A percentile compares a stretch with the other conserved stretches of the same genome.
Conservation (phyloP, 306 rosid species). For the Vicia sativa region DNA sequence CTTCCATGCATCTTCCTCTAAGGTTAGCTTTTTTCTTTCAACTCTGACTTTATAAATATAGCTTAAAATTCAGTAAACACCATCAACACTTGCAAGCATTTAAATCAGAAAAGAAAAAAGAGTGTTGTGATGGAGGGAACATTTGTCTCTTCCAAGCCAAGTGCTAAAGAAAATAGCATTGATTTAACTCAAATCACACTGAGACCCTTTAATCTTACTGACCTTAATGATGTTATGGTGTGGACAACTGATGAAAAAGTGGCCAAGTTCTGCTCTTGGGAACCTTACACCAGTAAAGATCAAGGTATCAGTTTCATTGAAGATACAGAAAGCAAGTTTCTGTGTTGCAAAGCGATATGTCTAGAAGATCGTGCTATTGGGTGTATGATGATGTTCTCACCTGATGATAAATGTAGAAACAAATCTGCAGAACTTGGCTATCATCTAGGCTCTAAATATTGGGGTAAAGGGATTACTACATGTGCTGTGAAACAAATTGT, state of each 20-base stretch:
- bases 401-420: constrained; percentile 40
- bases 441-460: constrained; percentile 51
- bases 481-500: constrained; percentile 57
- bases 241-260: constrained; percentile 66
- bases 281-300: constrained; percentile 53
- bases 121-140: constrained; percentile 32
- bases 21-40: neutral
- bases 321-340: constrained; percentile 25
- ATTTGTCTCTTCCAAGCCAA: neutral
- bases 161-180: constrained; percentile 14
- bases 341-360: constrained; percentile 69
- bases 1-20: constrained; percentile 17
- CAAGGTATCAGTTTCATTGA: constrained; percentile 49
- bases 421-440: constrained; percentile 60
- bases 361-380: constrained; percentile 58
- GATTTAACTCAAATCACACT: constrained; percentile 48
- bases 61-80: neutral
- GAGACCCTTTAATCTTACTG: constrained; percentile 52
- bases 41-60: constrained; percentile 23
- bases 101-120: neutral
- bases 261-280: constrained; percentile 57
- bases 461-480: constrained; percentile 78
- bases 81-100: constrained; percentile 7
- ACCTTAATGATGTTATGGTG: constrained; percentile 65
- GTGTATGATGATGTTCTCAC: constrained; percentile 39